Evolutionary conservation across 306 rosid species (phyloP).

Genomic region (Purshia tridentata): DNA sequence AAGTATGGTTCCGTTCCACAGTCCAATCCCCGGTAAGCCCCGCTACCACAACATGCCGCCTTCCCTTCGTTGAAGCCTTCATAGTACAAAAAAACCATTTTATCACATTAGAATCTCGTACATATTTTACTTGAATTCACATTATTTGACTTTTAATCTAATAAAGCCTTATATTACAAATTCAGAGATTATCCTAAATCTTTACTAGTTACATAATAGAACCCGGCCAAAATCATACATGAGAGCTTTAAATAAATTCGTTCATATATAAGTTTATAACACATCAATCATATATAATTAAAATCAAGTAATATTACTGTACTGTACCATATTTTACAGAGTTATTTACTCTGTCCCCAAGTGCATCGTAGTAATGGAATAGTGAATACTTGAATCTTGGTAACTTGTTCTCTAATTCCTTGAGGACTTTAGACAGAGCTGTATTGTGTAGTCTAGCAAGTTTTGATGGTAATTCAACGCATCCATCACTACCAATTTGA

Average conservation of each 20-base stretch:
- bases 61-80: conserved; percentile 35
- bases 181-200: too few species aligned
- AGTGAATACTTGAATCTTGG: conserved; percentile 52
- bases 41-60: conserved; percentile 46
- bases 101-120: too few species aligned
- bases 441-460: conserved; percentile 32
- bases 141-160: too few species aligned
- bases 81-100: neutral
- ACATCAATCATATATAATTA: too few species aligned
- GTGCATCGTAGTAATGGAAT: conserved; percentile 8
- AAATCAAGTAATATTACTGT: too few species aligned
- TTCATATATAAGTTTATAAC: too few species aligned
- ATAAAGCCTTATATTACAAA: too few species aligned
- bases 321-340: conserved; percentile 57
- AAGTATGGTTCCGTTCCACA: too few species aligned
- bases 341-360: conserved; percentile 15
- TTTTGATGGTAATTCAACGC: conserved; percentile 24
- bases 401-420: conserved; percentile 29
- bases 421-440: conserved; percentile 33
- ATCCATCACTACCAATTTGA: conserved; percentile 21
- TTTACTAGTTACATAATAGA: too few species aligned
- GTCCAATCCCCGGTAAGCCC: conserved; percentile 25
- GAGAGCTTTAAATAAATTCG: too few species aligned
- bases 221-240: too few species aligned
- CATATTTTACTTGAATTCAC: too few species aligned